Conservation (phyloP, 495 filamentous ascomycete species). For the Neurospora sp. region DNA sequence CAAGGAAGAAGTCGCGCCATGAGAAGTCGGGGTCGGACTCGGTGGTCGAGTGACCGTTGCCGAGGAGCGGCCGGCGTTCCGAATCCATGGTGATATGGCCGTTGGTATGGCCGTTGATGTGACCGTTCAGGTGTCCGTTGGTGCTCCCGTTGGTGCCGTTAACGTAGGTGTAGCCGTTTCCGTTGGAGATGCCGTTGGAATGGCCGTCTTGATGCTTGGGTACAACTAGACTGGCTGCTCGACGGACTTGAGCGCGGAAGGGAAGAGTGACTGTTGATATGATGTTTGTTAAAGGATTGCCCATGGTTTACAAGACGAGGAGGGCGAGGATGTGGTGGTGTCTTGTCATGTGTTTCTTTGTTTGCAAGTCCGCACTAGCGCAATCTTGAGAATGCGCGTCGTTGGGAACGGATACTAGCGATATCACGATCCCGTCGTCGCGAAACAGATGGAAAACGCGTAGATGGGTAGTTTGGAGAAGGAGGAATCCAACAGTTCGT, state of each 20-base stretch:
- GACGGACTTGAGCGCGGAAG: not conserved
- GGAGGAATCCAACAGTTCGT: not conserved
- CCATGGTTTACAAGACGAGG: not conserved
- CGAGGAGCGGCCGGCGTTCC: not conserved
- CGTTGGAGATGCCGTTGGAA: not conserved
- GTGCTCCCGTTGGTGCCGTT: not conserved
- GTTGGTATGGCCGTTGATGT: not conserved
- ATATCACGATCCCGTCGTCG: not conserved
- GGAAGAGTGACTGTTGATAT: not conserved
- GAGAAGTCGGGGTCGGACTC: conserved; percentile 4
- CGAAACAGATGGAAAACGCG: not conserved
- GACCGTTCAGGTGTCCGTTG: not conserved
- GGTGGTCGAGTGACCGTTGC: not conserved
- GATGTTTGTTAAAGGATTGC: not conserved
- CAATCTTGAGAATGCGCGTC: not conserved
- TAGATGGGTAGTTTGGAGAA: not conserved
- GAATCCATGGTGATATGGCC: not conserved
- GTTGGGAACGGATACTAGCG: not conserved
- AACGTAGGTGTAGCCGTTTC: not conserved
- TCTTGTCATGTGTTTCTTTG: not conserved
- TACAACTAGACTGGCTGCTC: not conserved
- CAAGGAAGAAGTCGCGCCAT: conserved; percentile 33
- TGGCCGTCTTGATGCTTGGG: not conserved
- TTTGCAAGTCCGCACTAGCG: not conserved
- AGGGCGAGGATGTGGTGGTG: not conserved